Evolutionary conservation across 2,329 filamentous ascomycete species (phyloP).

Genomic region (Parastagonospora nodorum): DNA sequence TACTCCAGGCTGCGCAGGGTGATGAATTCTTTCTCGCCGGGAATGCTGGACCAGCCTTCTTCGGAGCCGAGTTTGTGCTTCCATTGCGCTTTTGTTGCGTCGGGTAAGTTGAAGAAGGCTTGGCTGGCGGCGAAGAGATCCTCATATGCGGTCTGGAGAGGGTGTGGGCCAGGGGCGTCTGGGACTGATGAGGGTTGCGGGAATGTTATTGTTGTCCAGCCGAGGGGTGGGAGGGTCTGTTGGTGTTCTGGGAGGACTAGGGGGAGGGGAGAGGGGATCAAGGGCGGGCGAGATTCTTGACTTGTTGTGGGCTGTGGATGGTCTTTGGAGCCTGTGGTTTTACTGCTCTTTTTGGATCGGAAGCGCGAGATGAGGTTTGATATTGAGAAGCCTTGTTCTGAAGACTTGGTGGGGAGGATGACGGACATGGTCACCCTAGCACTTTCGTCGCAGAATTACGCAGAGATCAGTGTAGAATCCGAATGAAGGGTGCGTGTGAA

Average conservation of each 20-base stretch:
- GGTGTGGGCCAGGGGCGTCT: conserved; percentile 19
- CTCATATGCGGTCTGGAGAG: conserved; percentile 36
- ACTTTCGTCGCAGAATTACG: not conserved
- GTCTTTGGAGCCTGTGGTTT: not conserved
- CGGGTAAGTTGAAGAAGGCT: conserved; percentile 37
- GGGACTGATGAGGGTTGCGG: conserved; percentile 13
- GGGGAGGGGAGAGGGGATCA: conserved; percentile 31
- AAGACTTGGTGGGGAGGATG: conserved; percentile 14
- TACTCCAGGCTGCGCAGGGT: conserved; percentile 39
- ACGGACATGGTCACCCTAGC: conserved; percentile 23
- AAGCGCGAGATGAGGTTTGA: conserved; percentile 37
- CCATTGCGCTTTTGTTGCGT: conserved; percentile 33
- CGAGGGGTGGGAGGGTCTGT: conserved; percentile 33
- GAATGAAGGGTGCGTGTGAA: not conserved
- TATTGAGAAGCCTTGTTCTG: conserved; percentile 27
- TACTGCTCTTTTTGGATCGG: conserved; percentile 20
- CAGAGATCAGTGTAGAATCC: not conserved
- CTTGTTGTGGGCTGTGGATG: not conserved
- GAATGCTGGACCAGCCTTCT: conserved; percentile 44
- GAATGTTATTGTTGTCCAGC: conserved; percentile 45
- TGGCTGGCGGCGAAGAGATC: conserved; percentile 37
- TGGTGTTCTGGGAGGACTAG: conserved; percentile 42
- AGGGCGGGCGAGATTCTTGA: conserved; percentile 24
- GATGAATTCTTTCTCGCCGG: conserved; percentile 48
- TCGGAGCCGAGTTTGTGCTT: conserved; percentile 40